These are phyloP conservation scores for Diaporthe citriasiana DNA, from an alignment of 2,329 filamentous ascomycete species.

Conservation along the genomic window DNA sequence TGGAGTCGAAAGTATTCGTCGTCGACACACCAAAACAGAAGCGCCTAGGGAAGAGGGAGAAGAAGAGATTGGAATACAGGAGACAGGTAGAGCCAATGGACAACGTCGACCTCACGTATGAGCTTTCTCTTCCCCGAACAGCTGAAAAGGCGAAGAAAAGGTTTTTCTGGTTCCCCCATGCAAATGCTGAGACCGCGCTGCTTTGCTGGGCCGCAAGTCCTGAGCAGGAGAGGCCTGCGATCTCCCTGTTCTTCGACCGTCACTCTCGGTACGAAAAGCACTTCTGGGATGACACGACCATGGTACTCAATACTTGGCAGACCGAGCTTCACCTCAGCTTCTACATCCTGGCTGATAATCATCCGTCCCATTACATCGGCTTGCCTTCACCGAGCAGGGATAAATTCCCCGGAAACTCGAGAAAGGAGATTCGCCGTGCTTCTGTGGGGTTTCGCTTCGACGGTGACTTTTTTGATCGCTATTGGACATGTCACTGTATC, in stretches of 20 bases:
- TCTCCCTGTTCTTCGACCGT: conserved; percentile 46
- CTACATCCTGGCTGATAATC: conserved; percentile 40
- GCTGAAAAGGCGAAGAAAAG: not conserved
- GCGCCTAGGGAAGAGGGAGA: not conserved
- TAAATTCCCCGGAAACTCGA: too few relatives aligned
- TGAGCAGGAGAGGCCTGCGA: conserved; percentile 21
- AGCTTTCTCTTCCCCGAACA: not conserved
- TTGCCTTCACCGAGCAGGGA: too few relatives aligned
- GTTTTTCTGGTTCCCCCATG: not conserved
- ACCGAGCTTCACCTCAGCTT: conserved; percentile 51
- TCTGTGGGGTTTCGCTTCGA: not conserved
- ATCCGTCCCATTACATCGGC: too few relatives aligned
- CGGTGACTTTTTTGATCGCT: conserved; percentile 2
- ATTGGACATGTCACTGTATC: conserved; percentile 32
- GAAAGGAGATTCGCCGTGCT: not conserved
- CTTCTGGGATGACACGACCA: conserved; percentile 47
- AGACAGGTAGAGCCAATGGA: not conserved
- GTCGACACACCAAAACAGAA: conserved; percentile 25
- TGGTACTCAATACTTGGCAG: conserved; percentile 47
- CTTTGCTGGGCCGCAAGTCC: conserved; percentile 27
- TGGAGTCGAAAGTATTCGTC: not conserved
- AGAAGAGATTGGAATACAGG: not conserved
- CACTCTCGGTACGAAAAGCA: conserved; percentile 43
- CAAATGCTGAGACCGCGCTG: not conserved
- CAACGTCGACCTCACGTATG: not conserved